Percentiles rank a stretch among this genome's conserved stretches.
Conservation (phyloP, 140 eudicot genomes). For the Erigeron philadelphicus region DNA sequence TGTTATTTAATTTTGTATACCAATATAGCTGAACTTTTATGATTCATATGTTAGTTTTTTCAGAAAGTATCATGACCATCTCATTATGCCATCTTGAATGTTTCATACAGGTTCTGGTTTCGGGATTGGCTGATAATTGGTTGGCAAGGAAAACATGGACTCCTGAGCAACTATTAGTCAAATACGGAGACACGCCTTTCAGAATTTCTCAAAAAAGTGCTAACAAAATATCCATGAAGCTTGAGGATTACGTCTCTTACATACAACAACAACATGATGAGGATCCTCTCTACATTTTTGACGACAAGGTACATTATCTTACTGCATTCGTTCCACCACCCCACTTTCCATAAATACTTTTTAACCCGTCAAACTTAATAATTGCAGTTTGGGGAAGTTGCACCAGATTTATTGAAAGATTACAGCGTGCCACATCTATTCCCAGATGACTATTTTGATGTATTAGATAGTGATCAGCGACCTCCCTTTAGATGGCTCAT, state of each 20-base stretch:
- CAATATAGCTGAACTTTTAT: neutral
- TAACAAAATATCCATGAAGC: constrained; percentile 56
- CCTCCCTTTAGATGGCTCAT: constrained; percentile 97
- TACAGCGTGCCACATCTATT: constrained; percentile 82
- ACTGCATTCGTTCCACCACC: constrained; percentile 3
- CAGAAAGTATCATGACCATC: neutral
- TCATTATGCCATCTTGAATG: neutral
- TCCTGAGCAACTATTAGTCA: constrained; percentile 49
- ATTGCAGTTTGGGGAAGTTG: constrained; percentile 88
- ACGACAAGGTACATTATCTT: constrained; percentile 55
- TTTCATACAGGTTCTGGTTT: constrained; percentile 56
- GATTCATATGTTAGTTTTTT: constrained; percentile 2
- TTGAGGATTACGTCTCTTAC: constrained; percentile 75
- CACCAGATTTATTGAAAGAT: constrained; percentile 72
- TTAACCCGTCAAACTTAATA: constrained; percentile 3
- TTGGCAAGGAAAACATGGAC: constrained; percentile 78
- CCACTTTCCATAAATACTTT: constrained; percentile 1
- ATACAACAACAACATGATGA: constrained; percentile 83
- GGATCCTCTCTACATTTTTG: constrained; percentile 93
- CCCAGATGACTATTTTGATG: constrained; percentile 81
- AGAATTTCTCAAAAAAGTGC: constrained; percentile 79
- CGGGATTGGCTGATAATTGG: constrained; percentile 91
- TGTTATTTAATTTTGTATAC: constrained; percentile 9
- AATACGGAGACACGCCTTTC: constrained; percentile 61
- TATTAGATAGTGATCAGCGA: constrained; percentile 61